phyloP scores from a whole-genome alignment of 2,329 filamentous ascomycete species.

The Paecilomyces fulvus region DNA sequence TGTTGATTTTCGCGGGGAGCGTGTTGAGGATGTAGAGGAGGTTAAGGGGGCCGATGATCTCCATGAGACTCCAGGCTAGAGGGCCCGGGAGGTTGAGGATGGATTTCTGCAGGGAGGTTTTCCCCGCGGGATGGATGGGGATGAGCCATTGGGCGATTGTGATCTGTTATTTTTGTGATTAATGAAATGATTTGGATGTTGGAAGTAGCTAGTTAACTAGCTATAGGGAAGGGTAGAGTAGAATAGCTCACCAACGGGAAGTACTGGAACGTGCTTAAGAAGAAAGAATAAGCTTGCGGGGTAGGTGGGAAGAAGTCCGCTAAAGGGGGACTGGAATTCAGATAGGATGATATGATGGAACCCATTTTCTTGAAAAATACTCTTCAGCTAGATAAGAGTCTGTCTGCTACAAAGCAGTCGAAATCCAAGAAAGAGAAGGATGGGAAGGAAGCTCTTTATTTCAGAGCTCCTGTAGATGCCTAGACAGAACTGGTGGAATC shows the following conservation, averaged over 20 bases:
- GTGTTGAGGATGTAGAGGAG: slow-evolving; percentile 71
- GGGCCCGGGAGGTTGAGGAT: slow-evolving; percentile 80
- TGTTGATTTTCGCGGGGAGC: slow-evolving; percentile 45
- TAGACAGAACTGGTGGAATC: neutral
- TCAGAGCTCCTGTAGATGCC: neutral
- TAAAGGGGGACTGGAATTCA: slow-evolving; percentile 17
- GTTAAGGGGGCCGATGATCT: slow-evolving; percentile 66
- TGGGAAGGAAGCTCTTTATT: too few relatives aligned
- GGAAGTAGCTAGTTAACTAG: slow-evolving; percentile 33
- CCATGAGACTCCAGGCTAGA: slow-evolving; percentile 82
- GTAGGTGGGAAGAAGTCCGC: slow-evolving; percentile 30
- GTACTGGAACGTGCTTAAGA: slow-evolving; percentile 33
- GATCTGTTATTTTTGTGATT: slow-evolving; percentile 43
- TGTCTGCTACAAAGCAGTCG: neutral
- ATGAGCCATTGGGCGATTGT: slow-evolving; percentile 65
- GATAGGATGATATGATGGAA: slow-evolving; percentile 12
- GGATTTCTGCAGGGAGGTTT: slow-evolving; percentile 64
- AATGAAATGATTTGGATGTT: slow-evolving; percentile 5
- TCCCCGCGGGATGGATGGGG: slow-evolving; percentile 86
- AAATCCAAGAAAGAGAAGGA: neutral
- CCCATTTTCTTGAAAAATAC: slow-evolving; percentile 12
- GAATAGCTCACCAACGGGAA: slow-evolving; percentile 31
- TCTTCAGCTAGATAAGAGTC: neutral
- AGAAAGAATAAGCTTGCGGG: slow-evolving; percentile 27
- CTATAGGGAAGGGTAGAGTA: too few relatives aligned